phyloP scores from a whole-genome alignment of 1,284 basidiomycete genomes.

The Phellopilus nigrolimitatus region DNA sequence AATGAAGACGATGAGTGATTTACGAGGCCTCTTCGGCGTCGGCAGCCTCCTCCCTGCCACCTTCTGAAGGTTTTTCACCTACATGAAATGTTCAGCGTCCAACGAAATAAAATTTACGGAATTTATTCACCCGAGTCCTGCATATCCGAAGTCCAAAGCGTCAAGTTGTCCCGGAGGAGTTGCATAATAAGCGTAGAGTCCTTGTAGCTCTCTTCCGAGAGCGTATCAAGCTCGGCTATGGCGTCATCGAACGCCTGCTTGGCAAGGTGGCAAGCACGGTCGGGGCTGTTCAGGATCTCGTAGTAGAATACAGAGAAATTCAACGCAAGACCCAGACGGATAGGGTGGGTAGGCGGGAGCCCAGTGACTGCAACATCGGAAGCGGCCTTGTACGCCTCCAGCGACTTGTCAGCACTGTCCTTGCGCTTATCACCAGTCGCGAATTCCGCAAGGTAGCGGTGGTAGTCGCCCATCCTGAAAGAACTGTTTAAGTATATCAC shows the following conservation, averaged over 20 bases:
- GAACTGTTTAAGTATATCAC: slow-evolving; percentile 8
- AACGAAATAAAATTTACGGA: background rate
- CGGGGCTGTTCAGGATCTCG: slow-evolving; percentile 99
- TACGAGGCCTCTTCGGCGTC: slow-evolving; percentile 54
- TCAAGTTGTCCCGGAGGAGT: slow-evolving; percentile 96
- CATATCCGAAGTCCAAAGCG: slow-evolving; percentile 98
- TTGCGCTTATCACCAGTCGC: slow-evolving; percentile 99
- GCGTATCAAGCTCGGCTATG: slow-evolving; percentile 98
- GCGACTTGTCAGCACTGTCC: slow-evolving; percentile 96
- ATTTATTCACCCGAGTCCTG: slow-evolving; percentile 69
- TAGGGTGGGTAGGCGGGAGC: slow-evolving; percentile 98
- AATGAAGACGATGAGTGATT: slow-evolving; percentile 17
- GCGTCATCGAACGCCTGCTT: slow-evolving; percentile 99
- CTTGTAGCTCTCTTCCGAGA: slow-evolving; percentile 99
- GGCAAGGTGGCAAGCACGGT: slow-evolving; percentile 98
- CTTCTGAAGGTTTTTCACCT: slow-evolving; percentile 65
- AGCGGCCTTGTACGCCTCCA: slow-evolving; percentile 99
- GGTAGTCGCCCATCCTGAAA: slow-evolving; percentile 98
- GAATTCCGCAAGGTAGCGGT: slow-evolving; percentile 99
- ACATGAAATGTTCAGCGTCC: slow-evolving; percentile 14
- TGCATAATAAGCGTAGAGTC: slow-evolving; percentile 99
- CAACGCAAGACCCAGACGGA: slow-evolving; percentile 97
- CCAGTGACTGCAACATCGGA: slow-evolving; percentile 98
- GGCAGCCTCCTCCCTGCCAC: slow-evolving; percentile 57
- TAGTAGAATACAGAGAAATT: slow-evolving; percentile 99